Percentiles rank a stretch among this genome's conserved stretches.
Conservation (phyloP, 169 alveolate genomes). For the Plasmodium sp. region DNA sequence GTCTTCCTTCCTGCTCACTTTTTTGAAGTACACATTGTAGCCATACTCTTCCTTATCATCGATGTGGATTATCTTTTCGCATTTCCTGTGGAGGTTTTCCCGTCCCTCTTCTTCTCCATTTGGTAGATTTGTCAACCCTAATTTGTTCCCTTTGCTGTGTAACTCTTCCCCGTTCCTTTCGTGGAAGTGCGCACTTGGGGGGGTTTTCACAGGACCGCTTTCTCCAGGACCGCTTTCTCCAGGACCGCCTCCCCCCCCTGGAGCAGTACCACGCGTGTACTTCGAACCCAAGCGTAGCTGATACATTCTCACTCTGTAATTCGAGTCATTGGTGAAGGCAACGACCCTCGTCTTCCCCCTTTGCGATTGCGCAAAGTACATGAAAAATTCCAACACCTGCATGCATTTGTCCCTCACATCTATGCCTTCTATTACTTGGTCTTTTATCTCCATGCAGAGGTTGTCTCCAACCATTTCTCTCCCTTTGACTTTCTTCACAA, state of each 20-base stretch:
- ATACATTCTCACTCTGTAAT: slow-evolving; percentile 8
- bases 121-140: not conserved
- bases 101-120: not conserved
- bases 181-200: not conserved
- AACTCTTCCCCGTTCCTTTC: not conserved
- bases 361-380: slow-evolving; percentile 40
- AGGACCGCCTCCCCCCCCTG: not conserved
- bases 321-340: slow-evolving; percentile 25
- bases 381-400: not conserved
- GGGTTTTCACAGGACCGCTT: not conserved
- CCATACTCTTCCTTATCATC: slow-evolving; percentile 39
- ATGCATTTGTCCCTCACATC: not conserved
- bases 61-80: not conserved
- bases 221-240: not conserved
- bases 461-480: slow-evolving; percentile 71
- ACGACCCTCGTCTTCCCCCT: not conserved
- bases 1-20: slow-evolving; percentile 9
- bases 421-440: slow-evolving; percentile 49
- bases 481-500: slow-evolving; percentile 22
- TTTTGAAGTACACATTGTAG: slow-evolving; percentile 31
- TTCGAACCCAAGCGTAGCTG: slow-evolving; percentile 22
- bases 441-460: slow-evolving; percentile 2
- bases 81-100: not conserved
- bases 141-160: not conserved
- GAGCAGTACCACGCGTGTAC: not conserved